Evolutionary conservation across 2,329 filamentous ascomycete genomes (phyloP).

Genomic region (Stemphylium vesicarium): DNA sequence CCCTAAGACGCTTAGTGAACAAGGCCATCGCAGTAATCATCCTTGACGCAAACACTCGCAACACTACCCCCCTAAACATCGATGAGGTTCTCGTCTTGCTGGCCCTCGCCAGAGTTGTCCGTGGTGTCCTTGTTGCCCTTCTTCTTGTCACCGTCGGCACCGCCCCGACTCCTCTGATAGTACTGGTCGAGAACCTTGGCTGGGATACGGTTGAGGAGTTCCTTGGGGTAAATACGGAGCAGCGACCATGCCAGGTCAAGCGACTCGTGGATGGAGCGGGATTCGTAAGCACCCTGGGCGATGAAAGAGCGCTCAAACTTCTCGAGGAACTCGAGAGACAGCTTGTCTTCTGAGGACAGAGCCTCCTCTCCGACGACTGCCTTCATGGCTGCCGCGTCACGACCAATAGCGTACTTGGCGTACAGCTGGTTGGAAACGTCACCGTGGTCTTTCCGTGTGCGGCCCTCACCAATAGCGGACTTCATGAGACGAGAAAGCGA

Average conservation of each 20-base stretch:
- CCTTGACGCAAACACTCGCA: constrained; percentile 2
- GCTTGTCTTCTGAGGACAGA: constrained; percentile 92
- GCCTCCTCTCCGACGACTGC: constrained; percentile 98
- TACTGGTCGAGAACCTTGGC: constrained; percentile 61
- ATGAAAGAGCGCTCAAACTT: constrained; percentile 99
- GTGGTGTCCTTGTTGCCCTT: constrained; percentile 50
- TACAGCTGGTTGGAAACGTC: constrained; percentile 99
- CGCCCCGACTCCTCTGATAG: constrained; percentile 54
- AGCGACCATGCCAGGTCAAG: constrained; percentile 96
- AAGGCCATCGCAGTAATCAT: constrained; percentile 8
- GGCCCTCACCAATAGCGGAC: constrained; percentile 96
- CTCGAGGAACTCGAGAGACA: constrained; percentile 96
- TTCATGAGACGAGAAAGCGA: constrained; percentile 99
- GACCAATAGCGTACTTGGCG: constrained; percentile 98
- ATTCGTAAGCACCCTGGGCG: constrained; percentile 88
- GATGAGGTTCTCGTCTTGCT: constrained; percentile 48
- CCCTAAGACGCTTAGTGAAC: constrained; percentile 21
- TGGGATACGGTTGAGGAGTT: constrained; percentile 84
- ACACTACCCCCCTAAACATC: constrained; percentile 39
- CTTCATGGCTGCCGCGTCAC: constrained; percentile 98
- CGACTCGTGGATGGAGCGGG: constrained; percentile 88
- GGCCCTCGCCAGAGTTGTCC: constrained; percentile 49
- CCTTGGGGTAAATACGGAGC: constrained; percentile 96
- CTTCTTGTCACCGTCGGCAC: constrained; percentile 47
- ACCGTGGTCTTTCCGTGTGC: constrained; percentile 94